Conservation (phyloP, 2,329 filamentous ascomycete species). For the Neophaeococcomyces aloes region DNA sequence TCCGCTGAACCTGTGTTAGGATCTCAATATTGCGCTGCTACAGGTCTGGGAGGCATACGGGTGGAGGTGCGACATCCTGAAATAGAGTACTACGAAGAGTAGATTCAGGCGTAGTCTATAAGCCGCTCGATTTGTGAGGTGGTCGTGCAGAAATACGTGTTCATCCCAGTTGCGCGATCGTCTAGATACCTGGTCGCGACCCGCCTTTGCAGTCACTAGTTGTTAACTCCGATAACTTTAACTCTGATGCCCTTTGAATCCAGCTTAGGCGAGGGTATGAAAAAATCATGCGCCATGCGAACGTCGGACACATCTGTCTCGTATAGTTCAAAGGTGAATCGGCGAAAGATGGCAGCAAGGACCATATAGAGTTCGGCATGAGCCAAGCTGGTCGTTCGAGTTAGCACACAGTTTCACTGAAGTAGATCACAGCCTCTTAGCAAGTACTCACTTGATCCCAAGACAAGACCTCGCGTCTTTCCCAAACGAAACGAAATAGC, state of each 20-base stretch:
- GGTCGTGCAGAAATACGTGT: no score
- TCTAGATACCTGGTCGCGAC: no score
- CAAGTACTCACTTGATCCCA: conserved; percentile 4
- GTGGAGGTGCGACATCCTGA: no score
- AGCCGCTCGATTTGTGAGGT: no score
- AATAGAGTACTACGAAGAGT: no score
- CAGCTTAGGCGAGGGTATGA: conserved; percentile 12
- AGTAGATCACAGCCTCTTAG: not conserved
- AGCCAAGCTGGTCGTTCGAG: conserved; percentile 9
- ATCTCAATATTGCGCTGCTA: no score
- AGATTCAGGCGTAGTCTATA: no score
- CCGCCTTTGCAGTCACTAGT: no score
- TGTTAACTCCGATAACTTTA: conserved; percentile 4
- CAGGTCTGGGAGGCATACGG: no score
- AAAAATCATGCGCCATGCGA: conserved; percentile 14
- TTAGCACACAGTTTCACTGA: not conserved
- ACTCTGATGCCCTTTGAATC: conserved; percentile 12
- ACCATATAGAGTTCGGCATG: conserved; percentile 17
- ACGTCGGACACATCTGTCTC: conserved; percentile 17
- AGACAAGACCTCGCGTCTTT: conserved; percentile 6
- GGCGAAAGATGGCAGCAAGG: conserved; percentile 11
- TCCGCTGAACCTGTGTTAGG: no score
- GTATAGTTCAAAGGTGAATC: conserved; percentile 17
- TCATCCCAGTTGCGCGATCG: no score
- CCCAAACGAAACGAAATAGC: conserved; percentile 6